Base-by-base conservation (phyloP, 805 yeast species). In the Cephaloascus albidus region DNA sequence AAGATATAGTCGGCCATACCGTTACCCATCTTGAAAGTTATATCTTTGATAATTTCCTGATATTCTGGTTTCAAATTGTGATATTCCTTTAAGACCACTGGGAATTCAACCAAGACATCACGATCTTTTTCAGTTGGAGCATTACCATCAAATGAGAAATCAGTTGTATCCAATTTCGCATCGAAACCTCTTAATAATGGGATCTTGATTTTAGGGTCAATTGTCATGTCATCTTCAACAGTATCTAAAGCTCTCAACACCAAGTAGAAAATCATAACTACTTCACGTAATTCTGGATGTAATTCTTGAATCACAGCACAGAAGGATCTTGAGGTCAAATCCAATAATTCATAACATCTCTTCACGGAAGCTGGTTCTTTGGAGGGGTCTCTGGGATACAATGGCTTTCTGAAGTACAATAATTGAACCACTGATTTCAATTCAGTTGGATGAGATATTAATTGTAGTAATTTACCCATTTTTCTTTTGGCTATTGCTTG, bases 1-100 rank as follows among this genome's bases (percentile, higher is more conserved):
- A 73, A 66, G 39, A 85, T 78, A 61, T 89, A 93, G 54, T 86
- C 88, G 26, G 97, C 97, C 98, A 93, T 93, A 40, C 98, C 98
- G 49, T 85, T 78, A 42, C 97, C 98, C 98, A 93, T 93, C 58
- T 81, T 71, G 41, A 66, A 49, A 36, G 96, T 80, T 50, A 88
- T 85, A 45, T 81, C 86, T 49, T 72, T 74, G 48, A 93, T 77
- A 31, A 88, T 79, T 40, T 73, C 83, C 62, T 84, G 89, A 61
- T 87, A 89, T 42, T 70, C 78, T 4, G 85, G 78, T 53, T 78
- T 77, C 53, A 93, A 70, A 43, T 69, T 65, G 57, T 84, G 88
- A 58, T 70, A 89, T 57, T 86, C 94, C 6, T 60, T 49, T 49
- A 90, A 65, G 33, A 93, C 69, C 35, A 60, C 53, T 52, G 83